Conservation (phyloP, 129 eudicot species). For the Glebionis coronaria region DNA sequence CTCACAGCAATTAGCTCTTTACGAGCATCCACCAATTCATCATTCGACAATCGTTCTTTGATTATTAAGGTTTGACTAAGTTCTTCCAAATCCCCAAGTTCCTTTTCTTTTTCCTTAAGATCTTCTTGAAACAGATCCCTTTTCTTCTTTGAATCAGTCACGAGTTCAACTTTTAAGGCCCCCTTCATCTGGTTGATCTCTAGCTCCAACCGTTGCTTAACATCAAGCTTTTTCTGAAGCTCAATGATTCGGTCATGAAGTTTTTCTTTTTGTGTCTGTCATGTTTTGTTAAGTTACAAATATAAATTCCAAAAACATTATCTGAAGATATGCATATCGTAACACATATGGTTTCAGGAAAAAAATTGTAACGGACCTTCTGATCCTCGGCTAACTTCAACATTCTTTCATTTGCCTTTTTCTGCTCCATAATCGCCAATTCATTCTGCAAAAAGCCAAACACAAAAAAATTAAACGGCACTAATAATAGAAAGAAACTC, state of each 20-base stretch:
- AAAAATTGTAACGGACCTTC: conserved; percentile 12
- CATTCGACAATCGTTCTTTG: conserved; percentile 48
- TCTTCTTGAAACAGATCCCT: conserved; percentile 27
- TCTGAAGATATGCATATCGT: too few species aligned
- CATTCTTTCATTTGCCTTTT: conserved; percentile 52
- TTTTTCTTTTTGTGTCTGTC: conserved; percentile 53
- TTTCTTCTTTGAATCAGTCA: conserved; percentile 33
- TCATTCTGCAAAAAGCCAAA: conserved; percentile 48
- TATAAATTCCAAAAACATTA: not conserved
- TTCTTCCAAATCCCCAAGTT: conserved; percentile 37
- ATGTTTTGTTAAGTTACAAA: not conserved
- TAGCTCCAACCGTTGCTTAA: conserved; percentile 53
- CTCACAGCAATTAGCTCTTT: conserved; percentile 59
- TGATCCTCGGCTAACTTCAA: conserved; percentile 36
- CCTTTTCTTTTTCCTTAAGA: conserved; percentile 56
- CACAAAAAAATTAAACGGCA: too few species aligned
- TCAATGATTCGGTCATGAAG: conserved; percentile 47
- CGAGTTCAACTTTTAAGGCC: conserved; percentile 41
- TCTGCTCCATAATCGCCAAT: conserved; percentile 51
- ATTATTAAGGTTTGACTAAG: conserved; percentile 49
- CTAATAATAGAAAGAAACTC: too few species aligned
- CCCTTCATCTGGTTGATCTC: conserved; percentile 49
- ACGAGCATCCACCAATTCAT: conserved; percentile 75
- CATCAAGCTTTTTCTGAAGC: conserved; percentile 56
- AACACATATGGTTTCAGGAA: not conserved